Evolutionary conservation across 2,329 filamentous ascomycete species (phyloP).

Genomic region (Lachnellula occidentalis): DNA sequence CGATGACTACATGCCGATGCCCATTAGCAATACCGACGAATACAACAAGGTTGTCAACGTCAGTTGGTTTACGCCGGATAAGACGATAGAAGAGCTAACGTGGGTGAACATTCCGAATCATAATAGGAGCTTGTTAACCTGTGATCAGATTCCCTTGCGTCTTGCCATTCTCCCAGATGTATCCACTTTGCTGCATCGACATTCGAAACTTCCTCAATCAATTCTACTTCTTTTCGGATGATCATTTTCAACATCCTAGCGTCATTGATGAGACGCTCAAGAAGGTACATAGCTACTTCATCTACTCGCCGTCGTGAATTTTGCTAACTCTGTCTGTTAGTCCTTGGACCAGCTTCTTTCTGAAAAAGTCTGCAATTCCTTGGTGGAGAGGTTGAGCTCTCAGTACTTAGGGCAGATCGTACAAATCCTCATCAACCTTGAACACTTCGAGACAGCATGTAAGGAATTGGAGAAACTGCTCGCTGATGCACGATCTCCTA

Average conservation of each 20-base stretch:
- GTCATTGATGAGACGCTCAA: conserved; percentile 88
- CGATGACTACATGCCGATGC: conserved; percentile 99
- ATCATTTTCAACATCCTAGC: conserved; percentile 86
- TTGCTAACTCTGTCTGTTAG: conserved; percentile 36
- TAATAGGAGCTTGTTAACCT: conserved; percentile 2
- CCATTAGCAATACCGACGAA: conserved; percentile 82
- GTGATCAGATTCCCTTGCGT: conserved; percentile 75
- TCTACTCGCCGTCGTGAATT: background rate
- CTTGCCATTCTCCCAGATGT: conserved; percentile 98
- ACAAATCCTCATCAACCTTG: conserved; percentile 94
- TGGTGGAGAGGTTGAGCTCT: conserved; percentile 81
- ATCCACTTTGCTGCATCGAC: conserved; percentile 95
- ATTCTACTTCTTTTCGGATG: conserved; percentile 95
- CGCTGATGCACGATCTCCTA: conserved; percentile 76
- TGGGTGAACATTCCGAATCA: conserved; percentile 38
- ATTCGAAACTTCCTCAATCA: conserved; percentile 97
- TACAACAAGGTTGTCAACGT: conserved; percentile 95
- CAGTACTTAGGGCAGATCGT: conserved; percentile 98
- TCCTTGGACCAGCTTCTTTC: conserved; percentile 93
- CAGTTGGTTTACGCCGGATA: conserved; percentile 90
- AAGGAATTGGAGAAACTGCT: conserved; percentile 82
- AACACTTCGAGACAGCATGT: conserved; percentile 94
- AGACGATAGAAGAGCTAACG: conserved; percentile 67
- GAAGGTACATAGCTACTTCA: conserved; percentile 45
- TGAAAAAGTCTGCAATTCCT: conserved; percentile 81